Evolutionary conservation across 108 stramenopile species (phyloP).

Genomic region (Nannochloropsis granulata): DNA sequence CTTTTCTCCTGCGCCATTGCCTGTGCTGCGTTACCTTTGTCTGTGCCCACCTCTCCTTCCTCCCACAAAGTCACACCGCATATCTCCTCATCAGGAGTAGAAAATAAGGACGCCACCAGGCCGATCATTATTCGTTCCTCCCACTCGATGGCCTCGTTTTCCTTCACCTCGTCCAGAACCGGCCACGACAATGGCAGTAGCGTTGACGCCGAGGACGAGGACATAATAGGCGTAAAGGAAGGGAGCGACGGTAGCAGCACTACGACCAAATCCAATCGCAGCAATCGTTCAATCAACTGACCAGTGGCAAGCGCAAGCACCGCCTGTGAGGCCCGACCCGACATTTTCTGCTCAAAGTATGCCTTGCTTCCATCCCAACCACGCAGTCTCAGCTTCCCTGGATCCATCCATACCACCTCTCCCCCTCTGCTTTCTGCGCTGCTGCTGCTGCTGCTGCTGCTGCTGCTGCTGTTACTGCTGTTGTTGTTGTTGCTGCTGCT

Average conservation of each 20-base stretch:
- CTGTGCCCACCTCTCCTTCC: background rate
- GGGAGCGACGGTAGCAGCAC: background rate
- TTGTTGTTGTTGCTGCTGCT: too few species aligned
- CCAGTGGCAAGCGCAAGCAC: background rate
- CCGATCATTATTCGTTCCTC: too few species aligned
- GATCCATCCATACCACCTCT: background rate
- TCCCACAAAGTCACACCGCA: background rate
- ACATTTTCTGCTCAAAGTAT: background rate
- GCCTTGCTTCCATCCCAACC: background rate
- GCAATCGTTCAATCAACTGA: background rate
- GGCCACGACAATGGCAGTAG: too few species aligned
- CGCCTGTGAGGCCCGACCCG: background rate
- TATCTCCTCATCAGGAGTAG: background rate
- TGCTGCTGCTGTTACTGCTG: too few species aligned
- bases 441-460: too few species aligned
- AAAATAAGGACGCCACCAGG: too few species aligned
- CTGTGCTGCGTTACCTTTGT: too few species aligned
- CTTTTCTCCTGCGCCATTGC: too few species aligned
- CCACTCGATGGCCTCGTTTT: too few species aligned
- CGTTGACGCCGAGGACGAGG: too few species aligned
- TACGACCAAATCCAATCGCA: background rate
- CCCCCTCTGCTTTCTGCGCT: background rate
- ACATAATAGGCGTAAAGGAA: background rate
- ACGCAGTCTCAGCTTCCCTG: background rate
- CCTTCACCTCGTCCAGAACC: too few species aligned